A percentile compares a stretch with the other conserved stretches of the same genome.
phyloP scores from a whole-genome alignment of 2,329 filamentous ascomycete species.

The Domatiomyces catenatus region DNA sequence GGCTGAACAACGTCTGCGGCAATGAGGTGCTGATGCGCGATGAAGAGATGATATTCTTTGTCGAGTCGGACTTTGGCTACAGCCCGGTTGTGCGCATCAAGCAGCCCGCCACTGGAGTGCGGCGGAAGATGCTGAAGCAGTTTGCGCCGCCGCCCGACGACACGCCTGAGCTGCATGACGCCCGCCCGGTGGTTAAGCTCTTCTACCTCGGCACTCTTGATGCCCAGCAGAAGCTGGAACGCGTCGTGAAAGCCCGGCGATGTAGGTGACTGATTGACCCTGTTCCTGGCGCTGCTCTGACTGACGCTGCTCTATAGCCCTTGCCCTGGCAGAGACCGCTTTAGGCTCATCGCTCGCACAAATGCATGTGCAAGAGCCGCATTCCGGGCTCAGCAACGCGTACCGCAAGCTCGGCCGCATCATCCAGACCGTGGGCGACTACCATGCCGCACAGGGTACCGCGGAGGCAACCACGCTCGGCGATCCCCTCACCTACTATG shows the following conservation, averaged over 20 bases:
- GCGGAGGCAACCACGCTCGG: conserved; percentile 89
- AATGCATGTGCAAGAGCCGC: conserved; percentile 81
- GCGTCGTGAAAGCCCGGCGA: conserved; percentile 78
- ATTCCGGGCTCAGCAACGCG: conserved; percentile 71
- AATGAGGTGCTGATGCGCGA: conserved; percentile 89
- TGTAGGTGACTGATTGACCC: conserved; percentile 40
- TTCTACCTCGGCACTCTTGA: conserved; percentile 96
- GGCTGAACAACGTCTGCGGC: conserved; percentile 84
- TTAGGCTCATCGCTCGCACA: conserved; percentile 78
- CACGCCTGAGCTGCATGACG: conserved; percentile 82
- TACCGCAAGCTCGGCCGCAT: conserved; percentile 92
- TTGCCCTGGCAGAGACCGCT: conserved; percentile 83
- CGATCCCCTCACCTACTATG: conserved; percentile 88
- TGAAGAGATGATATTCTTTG: conserved; percentile 93
- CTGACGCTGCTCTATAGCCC: conserved; percentile 38
- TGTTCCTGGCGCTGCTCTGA: neutral
- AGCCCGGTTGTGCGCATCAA: conserved; percentile 90
- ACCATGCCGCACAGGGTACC: conserved; percentile 88
- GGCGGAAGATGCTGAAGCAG: conserved; percentile 91
- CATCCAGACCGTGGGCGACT: conserved; percentile 86
- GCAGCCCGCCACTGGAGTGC: conserved; percentile 89
- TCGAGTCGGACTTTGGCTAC: conserved; percentile 98
- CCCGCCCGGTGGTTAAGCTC: conserved; percentile 78
- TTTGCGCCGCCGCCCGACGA: conserved; percentile 96
- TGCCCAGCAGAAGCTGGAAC: conserved; percentile 90